Evolutionary conservation across 2,329 filamentous ascomycete genomes (phyloP).

Genomic region (Colletotrichum limetticola): DNA sequence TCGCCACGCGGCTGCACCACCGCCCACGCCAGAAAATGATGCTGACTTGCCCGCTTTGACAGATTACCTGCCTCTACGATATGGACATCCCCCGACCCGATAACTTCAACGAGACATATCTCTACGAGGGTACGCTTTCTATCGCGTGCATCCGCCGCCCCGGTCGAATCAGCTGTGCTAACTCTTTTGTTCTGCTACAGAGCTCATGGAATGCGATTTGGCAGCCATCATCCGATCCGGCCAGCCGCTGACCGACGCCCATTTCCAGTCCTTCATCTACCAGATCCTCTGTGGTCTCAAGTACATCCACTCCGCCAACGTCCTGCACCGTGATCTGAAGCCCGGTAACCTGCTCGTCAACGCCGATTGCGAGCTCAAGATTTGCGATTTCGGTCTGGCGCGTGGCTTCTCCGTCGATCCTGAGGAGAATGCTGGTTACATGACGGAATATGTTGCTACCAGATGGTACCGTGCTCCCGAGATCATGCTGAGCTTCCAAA

Average conservation of each 20-base stretch:
- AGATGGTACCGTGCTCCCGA: slow-evolving; percentile 96
- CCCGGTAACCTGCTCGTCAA: slow-evolving; percentile 98
- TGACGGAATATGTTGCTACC: slow-evolving; percentile 99
- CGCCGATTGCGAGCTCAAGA: slow-evolving; percentile 99
- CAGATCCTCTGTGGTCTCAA: slow-evolving; percentile 99
- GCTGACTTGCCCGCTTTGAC: slow-evolving; percentile 18
- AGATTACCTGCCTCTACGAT: slow-evolving; percentile 99
- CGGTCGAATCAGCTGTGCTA: slow-evolving; percentile 5
- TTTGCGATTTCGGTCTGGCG: slow-evolving; percentile 96
- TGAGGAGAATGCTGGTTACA: slow-evolving; percentile 98
- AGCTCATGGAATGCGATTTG: slow-evolving; percentile 99
- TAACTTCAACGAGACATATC: slow-evolving; percentile 98
- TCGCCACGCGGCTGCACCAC: slow-evolving; percentile 19
- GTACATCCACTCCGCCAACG: slow-evolving; percentile 99
- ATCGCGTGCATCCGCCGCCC: background rate
- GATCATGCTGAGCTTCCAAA: slow-evolving; percentile 99
- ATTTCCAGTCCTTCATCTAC: slow-evolving; percentile 99
- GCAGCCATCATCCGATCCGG: slow-evolving; percentile 98
- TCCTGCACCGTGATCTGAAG: slow-evolving; percentile 96
- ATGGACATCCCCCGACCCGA: slow-evolving; percentile 99
- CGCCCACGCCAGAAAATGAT: slow-evolving; percentile 15
- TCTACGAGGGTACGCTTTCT: slow-evolving; percentile 86
- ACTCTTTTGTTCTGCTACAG: slow-evolving; percentile 57
- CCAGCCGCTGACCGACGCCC: slow-evolving; percentile 95
- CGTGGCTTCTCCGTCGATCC: slow-evolving; percentile 97